Percentiles rank a stretch among this genome's conserved stretches.
These are phyloP conservation scores for Cocos nucifera DNA, from an alignment of 176 grass and related monocot species.

Conservation along the genomic window DNA sequence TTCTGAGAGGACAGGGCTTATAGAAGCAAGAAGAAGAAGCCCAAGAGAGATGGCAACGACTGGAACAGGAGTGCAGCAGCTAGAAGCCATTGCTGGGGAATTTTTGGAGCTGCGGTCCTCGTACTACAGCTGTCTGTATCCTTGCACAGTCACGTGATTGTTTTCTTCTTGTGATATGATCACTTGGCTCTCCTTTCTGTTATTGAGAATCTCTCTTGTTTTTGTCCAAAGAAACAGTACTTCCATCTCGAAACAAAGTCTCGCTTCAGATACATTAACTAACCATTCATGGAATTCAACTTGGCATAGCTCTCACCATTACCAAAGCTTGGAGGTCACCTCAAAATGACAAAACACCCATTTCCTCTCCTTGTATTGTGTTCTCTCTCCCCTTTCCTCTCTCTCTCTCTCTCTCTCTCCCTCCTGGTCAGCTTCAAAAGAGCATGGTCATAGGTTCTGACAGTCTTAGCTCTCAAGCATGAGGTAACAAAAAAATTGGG, in stretches of 20 bases:
- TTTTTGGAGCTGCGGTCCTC: conserved; percentile 10
- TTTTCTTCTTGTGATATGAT: neutral
- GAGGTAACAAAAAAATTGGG: no score
- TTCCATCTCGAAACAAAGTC: neutral
- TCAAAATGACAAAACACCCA: conserved; percentile 10
- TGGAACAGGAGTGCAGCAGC: neutral
- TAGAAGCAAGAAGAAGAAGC: conserved; percentile 11
- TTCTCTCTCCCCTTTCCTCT: no score
- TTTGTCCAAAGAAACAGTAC: conserved; percentile 16
- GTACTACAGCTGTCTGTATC: conserved; percentile 6
- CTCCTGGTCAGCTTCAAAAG: neutral
- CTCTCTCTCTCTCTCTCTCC: neutral
- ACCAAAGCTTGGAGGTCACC: neutral
- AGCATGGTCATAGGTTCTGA: no score
- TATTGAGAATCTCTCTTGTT: conserved; percentile 9
- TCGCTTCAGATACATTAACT: no score
- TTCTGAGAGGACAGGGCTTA: no score
- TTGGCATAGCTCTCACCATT: no score
- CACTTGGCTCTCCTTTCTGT: neutral
- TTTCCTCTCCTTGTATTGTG: neutral
- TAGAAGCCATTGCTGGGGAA: conserved; percentile 31
- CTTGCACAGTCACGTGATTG: conserved; percentile 7
- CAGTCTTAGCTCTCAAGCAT: no score
- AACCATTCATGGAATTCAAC: no score
- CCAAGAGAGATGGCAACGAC: conserved; percentile 8